Percentiles rank a stretch among this genome's conserved stretches.
Evolutionary conservation across 176 grass and related monocot genomes (phyloP).

Genomic region (Ensete ventricosum): DNA sequence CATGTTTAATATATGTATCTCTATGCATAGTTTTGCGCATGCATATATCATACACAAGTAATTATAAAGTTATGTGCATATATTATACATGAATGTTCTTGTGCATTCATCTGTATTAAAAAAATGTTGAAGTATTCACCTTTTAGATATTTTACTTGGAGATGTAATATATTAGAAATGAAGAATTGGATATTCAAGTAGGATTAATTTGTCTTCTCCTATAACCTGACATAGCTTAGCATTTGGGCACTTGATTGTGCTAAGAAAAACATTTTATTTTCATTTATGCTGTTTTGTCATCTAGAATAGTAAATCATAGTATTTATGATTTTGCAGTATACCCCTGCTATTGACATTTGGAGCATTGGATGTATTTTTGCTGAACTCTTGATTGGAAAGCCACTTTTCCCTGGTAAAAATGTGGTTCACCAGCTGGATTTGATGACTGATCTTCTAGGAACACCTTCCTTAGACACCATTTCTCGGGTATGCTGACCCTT

Average conservation of each 20-base stretch:
- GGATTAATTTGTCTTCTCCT: slow-evolving; percentile 9
- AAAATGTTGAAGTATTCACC: too few species aligned
- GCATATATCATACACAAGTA: background rate
- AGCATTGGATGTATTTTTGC: slow-evolving; percentile 24
- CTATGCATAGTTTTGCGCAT: background rate
- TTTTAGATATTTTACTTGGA: too few species aligned
- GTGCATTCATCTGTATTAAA: background rate
- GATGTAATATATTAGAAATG: too few species aligned
- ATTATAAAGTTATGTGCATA: background rate
- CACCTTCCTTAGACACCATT: slow-evolving; percentile 22
- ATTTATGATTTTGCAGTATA: slow-evolving; percentile 14
- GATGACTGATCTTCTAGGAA: slow-evolving; percentile 22
- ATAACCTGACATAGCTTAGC: slow-evolving; percentile 5
- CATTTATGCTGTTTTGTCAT: background rate
- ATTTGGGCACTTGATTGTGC: slow-evolving; percentile 10
- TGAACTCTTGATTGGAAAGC: slow-evolving; percentile 17
- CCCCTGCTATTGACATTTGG: slow-evolving; percentile 24
- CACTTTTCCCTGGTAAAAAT: slow-evolving; percentile 24
- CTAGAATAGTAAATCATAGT: background rate
- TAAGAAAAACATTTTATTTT: background rate
- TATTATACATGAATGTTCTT: background rate
- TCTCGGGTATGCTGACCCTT: slow-evolving; percentile 8
- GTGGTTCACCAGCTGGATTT: slow-evolving; percentile 25
- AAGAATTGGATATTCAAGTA: background rate
- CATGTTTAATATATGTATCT: background rate